Conservation (phyloP, 768 basidiomycete genomes). For the Dictyophora rubrovolvata region DNA sequence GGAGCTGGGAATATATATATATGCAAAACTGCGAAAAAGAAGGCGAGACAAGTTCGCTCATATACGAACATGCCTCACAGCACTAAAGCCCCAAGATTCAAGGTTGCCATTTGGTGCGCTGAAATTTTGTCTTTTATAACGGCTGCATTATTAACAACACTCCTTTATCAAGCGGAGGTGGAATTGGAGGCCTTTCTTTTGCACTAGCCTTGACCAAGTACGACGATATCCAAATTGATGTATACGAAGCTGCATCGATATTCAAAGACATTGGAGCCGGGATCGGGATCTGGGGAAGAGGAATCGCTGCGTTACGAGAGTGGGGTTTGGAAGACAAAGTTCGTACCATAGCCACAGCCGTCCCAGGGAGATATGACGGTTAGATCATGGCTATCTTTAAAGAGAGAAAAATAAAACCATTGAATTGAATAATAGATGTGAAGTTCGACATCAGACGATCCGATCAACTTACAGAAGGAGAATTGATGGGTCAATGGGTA, state of each 20-base stretch:
- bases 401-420: not conserved
- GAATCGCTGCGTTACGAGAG: slow-evolving; percentile 18
- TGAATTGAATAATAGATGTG: slow-evolving; percentile 20
- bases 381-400: not conserved
- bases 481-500: not conserved
- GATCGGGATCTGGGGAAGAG: slow-evolving; percentile 22
- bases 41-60: not conserved
- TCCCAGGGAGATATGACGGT: slow-evolving; percentile 13
- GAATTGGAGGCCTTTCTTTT: slow-evolving; percentile 23
- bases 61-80: not conserved
- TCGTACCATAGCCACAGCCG: slow-evolving; percentile 18
- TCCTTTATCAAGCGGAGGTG: slow-evolving; percentile 16
- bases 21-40: not conserved
- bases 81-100: slow-evolving; percentile 23
- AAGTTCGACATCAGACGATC: slow-evolving; percentile 39
- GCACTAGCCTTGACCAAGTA: slow-evolving; percentile 20
- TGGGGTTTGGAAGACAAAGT: slow-evolving; percentile 19
- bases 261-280: slow-evolving; percentile 43
- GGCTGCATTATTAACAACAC: not conserved
- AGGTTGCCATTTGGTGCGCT: slow-evolving; percentile 46
- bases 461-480: slow-evolving; percentile 28
- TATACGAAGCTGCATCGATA: slow-evolving; percentile 28
- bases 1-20: not conserved
- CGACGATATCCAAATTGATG: slow-evolving; percentile 18
- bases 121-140: not conserved